Conservation (phyloP, 2,329 filamentous ascomycete genomes). For the Exophiala calicioides region DNA sequence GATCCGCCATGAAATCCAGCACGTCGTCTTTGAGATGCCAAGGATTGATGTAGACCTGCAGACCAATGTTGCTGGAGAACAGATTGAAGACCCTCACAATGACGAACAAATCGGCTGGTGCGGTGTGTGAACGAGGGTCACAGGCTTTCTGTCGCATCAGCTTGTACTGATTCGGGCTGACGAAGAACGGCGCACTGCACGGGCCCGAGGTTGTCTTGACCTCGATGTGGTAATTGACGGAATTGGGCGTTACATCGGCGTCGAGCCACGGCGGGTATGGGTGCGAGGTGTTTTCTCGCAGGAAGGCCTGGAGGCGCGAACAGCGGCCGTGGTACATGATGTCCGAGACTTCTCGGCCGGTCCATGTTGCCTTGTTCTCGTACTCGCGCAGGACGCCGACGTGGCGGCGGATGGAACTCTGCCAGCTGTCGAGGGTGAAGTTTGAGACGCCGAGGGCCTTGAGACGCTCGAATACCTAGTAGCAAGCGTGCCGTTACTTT, state of each 20-base stretch:
- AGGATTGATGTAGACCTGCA: slow-evolving; percentile 19
- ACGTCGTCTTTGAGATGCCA: slow-evolving; percentile 17
- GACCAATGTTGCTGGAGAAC: slow-evolving; percentile 15
- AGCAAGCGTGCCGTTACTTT: too few species aligned
- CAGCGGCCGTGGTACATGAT: slow-evolving; percentile 20
- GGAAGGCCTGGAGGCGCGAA: slow-evolving; percentile 8
- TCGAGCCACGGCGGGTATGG: slow-evolving; percentile 11
- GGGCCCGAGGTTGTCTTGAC: slow-evolving; percentile 25
- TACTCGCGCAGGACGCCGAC: slow-evolving; percentile 11
- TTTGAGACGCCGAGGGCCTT: slow-evolving; percentile 6
- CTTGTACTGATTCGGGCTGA: slow-evolving; percentile 19
- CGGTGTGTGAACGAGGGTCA: slow-evolving; percentile 6
- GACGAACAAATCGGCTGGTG: slow-evolving; percentile 8
- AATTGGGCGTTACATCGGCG: background rate
- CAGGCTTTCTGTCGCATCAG: slow-evolving; percentile 17
- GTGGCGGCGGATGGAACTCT: slow-evolving; percentile 19
- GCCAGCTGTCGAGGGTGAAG: slow-evolving; percentile 17
- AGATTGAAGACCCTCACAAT: slow-evolving; percentile 23
- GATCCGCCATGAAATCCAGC: slow-evolving; percentile 21
- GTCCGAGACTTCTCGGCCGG: slow-evolving; percentile 17
- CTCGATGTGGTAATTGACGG: slow-evolving; percentile 21
- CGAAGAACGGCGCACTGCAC: slow-evolving; percentile 23
- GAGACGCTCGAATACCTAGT: slow-evolving; percentile 15
- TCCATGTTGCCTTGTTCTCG: background rate
- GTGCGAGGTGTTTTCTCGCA: slow-evolving; percentile 13